These are phyloP conservation scores for Scenedesmus sp. DNA, from an alignment of 163 green algal species.

Conservation along the genomic window DNA sequence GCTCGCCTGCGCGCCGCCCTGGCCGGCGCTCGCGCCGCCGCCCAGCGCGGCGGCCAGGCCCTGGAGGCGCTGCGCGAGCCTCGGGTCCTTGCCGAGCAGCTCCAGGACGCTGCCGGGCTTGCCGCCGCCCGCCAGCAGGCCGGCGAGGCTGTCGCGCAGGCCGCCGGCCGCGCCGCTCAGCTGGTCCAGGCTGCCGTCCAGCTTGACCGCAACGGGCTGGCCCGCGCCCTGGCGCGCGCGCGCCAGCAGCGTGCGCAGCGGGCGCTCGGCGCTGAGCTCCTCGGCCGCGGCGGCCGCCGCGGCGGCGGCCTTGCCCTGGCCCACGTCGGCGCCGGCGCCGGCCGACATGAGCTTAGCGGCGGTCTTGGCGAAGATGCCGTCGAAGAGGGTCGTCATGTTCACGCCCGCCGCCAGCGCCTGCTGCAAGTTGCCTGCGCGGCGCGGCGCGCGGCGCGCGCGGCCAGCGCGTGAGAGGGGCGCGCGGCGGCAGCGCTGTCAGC, in stretches of 20 bases:
- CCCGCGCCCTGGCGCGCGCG: conserved; percentile 13
- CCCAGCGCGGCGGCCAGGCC: conserved; percentile 12
- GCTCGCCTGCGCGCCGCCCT: too few species aligned
- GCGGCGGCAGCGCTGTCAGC: too few species aligned
- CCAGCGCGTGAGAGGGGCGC: too few species aligned
- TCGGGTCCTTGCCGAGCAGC: conserved; percentile 7
- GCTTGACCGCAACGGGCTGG: conserved; percentile 14
- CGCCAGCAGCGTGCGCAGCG: conserved; percentile 27
- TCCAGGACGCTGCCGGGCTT: conserved; percentile 18
- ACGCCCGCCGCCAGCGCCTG: background rate
- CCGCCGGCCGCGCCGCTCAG: background rate
- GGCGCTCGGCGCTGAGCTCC: background rate
- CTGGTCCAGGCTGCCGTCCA: conserved; percentile 21
- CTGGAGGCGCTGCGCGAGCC: conserved; percentile 5
- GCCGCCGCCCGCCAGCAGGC: background rate
- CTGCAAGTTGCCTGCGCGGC: conserved; percentile 4
- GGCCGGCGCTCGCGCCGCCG: too few species aligned
- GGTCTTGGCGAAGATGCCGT: conserved; percentile 14
- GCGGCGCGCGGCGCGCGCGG: too few species aligned
- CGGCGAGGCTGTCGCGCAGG: background rate
- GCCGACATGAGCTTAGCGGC: conserved; percentile 1
- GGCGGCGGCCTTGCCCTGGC: background rate
- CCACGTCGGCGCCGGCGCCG: background rate
- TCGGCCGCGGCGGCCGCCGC: background rate
- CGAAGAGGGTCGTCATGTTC: conserved; percentile 33